A percentile compares a stretch with the other conserved stretches of the same genome.
These are phyloP conservation scores for Cytidiella melzeri DNA, from an alignment of 768 basidiomycete genomes.

Conservation along the genomic window DNA sequence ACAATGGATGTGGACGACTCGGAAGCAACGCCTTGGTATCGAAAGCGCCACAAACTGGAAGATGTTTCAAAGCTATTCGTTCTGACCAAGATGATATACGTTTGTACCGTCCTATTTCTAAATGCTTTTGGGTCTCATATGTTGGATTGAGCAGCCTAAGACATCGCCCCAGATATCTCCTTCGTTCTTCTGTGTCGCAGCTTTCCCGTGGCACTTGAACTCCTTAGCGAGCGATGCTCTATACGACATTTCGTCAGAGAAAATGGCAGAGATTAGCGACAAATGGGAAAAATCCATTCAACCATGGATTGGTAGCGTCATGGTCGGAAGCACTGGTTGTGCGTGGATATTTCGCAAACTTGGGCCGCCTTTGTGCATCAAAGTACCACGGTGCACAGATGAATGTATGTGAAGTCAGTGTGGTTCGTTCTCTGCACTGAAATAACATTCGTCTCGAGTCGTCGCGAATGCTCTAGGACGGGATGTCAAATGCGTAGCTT, in stretches of 20 bases:
- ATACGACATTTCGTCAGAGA: constrained; percentile 26
- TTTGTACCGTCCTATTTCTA: constrained; percentile 13
- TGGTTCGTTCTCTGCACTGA: background rate
- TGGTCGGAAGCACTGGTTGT: constrained; percentile 28
- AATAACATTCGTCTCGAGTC: background rate
- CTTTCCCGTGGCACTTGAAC: constrained; percentile 23
- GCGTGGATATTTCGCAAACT: constrained; percentile 18
- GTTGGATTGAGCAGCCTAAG: too few species aligned
- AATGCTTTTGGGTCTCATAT: too few species aligned
- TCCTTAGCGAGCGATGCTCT: constrained; percentile 34
- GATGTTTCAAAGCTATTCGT: constrained; percentile 7
- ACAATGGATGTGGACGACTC: background rate
- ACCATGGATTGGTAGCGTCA: constrained; percentile 46
- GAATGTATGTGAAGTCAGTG: background rate
- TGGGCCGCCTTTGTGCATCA: constrained; percentile 4
- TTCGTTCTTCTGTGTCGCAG: constrained; percentile 5
- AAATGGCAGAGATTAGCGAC: constrained; percentile 22
- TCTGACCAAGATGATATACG: constrained; percentile 7
- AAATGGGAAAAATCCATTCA: constrained; percentile 43
- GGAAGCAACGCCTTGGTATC: constrained; percentile 8
- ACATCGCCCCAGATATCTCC: too few species aligned
- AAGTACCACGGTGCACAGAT: constrained; percentile 7
- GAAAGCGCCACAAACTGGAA: constrained; percentile 1
- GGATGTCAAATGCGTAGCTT: constrained; percentile 31
- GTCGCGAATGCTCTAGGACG: background rate